These are phyloP conservation scores for Calonectria fujianensis DNA, from an alignment of 2,329 filamentous ascomycete species.

Conservation along the genomic window DNA sequence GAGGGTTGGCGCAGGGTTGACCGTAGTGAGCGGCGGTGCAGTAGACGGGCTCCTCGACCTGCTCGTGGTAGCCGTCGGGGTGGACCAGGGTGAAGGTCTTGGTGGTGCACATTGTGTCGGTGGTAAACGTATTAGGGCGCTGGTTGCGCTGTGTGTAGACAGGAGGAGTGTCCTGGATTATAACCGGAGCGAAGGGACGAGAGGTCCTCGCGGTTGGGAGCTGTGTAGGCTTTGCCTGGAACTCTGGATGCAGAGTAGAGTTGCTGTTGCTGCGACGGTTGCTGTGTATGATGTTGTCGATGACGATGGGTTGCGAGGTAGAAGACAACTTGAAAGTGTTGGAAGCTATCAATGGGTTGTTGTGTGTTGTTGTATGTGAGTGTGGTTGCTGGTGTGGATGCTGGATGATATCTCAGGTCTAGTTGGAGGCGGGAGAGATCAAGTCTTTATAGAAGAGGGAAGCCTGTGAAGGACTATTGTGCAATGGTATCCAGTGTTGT, in stretches of 20 bases:
- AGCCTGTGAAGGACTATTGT: constrained; percentile 17
- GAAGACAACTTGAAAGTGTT: constrained; percentile 47
- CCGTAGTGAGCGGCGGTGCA: constrained; percentile 64
- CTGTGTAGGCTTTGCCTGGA: constrained; percentile 38
- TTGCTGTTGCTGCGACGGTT: constrained; percentile 39
- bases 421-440: constrained; percentile 42
- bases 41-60: constrained; percentile 58
- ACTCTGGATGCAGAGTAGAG: constrained; percentile 38
- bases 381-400: constrained; percentile 21
- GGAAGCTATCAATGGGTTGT: constrained; percentile 37
- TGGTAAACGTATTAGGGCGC: constrained; percentile 45
- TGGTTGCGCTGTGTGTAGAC: constrained; percentile 45
- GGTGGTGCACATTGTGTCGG: constrained; percentile 70
- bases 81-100: constrained; percentile 68
- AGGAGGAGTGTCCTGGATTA: constrained; percentile 51
- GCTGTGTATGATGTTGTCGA: constrained; percentile 52
- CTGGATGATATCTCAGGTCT: constrained; percentile 43
- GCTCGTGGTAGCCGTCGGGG: constrained; percentile 65
- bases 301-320: constrained; percentile 41
- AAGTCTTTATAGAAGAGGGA: constrained; percentile 48
- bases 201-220: constrained; percentile 34
- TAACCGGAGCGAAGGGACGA: constrained; percentile 45
- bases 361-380: constrained; percentile 21
- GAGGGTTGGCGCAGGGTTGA: constrained; percentile 64
- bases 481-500: constrained; percentile 25